A percentile compares a stretch with the other conserved stretches of the same genome.
Evolutionary conservation across 2,329 filamentous ascomycete genomes (phyloP).

Genomic region (Phaeosphaeriaceae sp.): DNA sequence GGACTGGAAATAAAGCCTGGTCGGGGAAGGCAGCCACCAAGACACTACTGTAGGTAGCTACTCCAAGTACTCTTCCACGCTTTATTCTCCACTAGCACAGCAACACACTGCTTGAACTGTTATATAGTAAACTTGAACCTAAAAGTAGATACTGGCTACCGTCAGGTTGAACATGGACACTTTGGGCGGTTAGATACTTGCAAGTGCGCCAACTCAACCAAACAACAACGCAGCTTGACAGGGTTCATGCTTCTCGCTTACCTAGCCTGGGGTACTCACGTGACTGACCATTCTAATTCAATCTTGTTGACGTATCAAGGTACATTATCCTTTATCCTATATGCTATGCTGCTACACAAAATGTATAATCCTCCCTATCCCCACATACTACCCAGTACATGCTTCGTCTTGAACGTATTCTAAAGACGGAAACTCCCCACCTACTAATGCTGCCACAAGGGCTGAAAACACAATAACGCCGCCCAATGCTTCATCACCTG

Average conservation of each 20-base stretch:
- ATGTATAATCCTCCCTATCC: too few species aligned
- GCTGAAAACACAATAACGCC: conserved; percentile 26
- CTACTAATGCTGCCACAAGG: conserved; percentile 20
- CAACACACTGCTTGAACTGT: too few species aligned
- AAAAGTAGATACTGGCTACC: too few species aligned
- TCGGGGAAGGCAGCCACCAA: conserved; percentile 16
- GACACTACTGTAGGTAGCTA: conserved; percentile 18
- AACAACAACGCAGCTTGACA: too few species aligned
- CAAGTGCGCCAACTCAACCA: too few species aligned
- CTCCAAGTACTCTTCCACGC: conserved; percentile 17
- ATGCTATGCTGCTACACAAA: too few species aligned
- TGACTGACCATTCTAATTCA: background rate
- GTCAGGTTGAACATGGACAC: too few species aligned
- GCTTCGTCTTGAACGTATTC: background rate
- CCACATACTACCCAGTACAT: background rate
- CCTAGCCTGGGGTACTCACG: too few species aligned
- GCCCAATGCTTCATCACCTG: conserved; percentile 22
- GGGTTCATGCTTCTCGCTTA: too few species aligned
- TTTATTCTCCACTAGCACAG: background rate
- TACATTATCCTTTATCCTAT: too few species aligned
- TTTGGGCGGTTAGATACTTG: too few species aligned
- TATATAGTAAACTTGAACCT: too few species aligned
- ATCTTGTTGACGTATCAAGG: background rate
- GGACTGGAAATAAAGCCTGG: conserved; percentile 17
- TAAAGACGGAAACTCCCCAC: conserved; percentile 5